Conservation (phyloP, 2,329 filamentous ascomycete species). For the Penicillium fuscoglaucum region DNA sequence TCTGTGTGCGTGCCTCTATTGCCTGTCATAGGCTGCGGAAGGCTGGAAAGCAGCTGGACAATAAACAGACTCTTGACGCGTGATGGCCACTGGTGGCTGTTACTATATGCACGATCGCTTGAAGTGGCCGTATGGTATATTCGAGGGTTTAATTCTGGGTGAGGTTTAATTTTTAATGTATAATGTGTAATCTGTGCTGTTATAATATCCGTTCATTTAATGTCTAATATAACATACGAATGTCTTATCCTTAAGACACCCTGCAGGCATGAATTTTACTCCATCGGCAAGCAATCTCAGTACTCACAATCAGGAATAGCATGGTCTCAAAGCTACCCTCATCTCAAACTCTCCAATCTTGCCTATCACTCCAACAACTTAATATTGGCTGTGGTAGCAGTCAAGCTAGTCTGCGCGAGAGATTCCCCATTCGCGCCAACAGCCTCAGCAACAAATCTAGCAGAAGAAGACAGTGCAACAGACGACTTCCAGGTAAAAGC, state of each 20-base stretch:
- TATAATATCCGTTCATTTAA: not conserved
- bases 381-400: not conserved
- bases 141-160: not conserved
- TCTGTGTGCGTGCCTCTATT: conserved; percentile 13
- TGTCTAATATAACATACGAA: not conserved
- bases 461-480: not conserved
- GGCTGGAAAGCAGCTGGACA: not conserved
- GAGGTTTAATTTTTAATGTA: not conserved
- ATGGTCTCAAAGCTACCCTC: not conserved
- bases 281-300: not conserved
- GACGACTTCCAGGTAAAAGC: not conserved
- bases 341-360: not conserved
- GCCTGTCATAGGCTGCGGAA: conserved; percentile 17
- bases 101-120: not conserved
- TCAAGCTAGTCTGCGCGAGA: not conserved
- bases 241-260: not conserved
- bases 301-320: not conserved
- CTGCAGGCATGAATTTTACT: not conserved
- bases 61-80: conserved; percentile 1
- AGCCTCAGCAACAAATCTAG: conserved; percentile 5
- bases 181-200: not conserved
- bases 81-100: not conserved
- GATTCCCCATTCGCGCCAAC: not conserved
- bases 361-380: not conserved
- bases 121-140: not conserved